Evolutionary conservation across 805 yeast species (phyloP), one percentile per base, ranked within the genome.

Genomic region (Sungouiozyma ichnusensis): DNA sequence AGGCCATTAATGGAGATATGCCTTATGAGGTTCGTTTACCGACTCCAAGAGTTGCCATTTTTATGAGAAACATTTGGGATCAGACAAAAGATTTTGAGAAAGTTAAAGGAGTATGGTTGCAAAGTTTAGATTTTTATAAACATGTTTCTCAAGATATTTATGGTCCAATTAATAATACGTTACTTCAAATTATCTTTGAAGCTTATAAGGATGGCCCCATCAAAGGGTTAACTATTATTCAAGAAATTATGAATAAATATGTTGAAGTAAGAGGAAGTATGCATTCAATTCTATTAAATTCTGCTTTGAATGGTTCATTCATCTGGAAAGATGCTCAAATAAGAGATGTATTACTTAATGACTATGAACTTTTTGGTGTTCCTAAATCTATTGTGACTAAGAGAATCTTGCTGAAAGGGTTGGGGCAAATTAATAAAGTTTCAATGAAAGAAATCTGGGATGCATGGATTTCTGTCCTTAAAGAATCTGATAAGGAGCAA

Each of bases 221-320:
- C 8, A 73, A 73, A 45, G 80, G 85, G 1, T 72, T 77, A 49
- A 51, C 53, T 35, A 67, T 70, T 49, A 70, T 85, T 47, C 72
- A 73, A 52, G 65, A 70, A 31, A 55, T 80, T 34, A 73, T 81
- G 39, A 55, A 67, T 6, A 62, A 65, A 27, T 80, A 80, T 56
- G 11, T 11, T 11, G 67, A 74, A 39, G 20, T 33, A 16, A 24
- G 24, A 6, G 65, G 73, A 53, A 65, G 72, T 13, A 67, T 79
- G 40, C 88, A 82, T 58, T 87, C 82, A 60, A 78, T 84, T 11
- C 81, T 85, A 55, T 71, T 84, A 58, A 84, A 84, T 56, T 81
- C 82, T 31, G 67, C 82, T 37, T 67, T 83, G 42, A 71, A 81
- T 35, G 77, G 76, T 33, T 70, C 74, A 46, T 72, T 74, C 20